Percentiles rank a stretch among this genome's conserved stretches.
These are phyloP conservation scores for Trichoderma atrobrunneum DNA, from an alignment of 2,329 filamentous ascomycete species.

Conservation along the genomic window DNA sequence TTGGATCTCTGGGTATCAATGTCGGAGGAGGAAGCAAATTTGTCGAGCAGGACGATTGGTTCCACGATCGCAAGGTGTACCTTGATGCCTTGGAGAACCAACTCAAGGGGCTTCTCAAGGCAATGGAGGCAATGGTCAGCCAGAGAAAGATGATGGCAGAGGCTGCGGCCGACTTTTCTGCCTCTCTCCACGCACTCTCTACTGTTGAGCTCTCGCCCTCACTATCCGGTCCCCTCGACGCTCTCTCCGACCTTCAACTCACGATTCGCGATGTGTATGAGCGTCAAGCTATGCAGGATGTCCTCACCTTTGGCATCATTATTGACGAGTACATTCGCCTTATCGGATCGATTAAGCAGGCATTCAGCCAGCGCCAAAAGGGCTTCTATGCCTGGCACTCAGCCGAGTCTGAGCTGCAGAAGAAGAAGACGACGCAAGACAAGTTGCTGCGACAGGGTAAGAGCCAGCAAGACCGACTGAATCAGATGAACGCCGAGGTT, in stretches of 20 bases:
- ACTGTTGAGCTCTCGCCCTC: slow-evolving; percentile 88
- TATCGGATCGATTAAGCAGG: slow-evolving; percentile 91
- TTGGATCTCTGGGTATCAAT: slow-evolving; percentile 77
- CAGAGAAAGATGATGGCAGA: slow-evolving; percentile 94
- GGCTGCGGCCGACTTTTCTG: slow-evolving; percentile 88
- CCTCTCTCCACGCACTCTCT: slow-evolving; percentile 86
- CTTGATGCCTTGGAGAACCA: slow-evolving; percentile 91
- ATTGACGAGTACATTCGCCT: slow-evolving; percentile 97
- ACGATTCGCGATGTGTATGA: slow-evolving; percentile 95
- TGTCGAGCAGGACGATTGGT: slow-evolving; percentile 98
- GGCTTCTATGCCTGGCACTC: slow-evolving; percentile 92
- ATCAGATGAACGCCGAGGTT: slow-evolving; percentile 88
- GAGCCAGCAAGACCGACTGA: slow-evolving; percentile 91
- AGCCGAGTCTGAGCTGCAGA: slow-evolving; percentile 85
- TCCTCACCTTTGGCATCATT: slow-evolving; percentile 93
- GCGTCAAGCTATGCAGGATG: slow-evolving; percentile 93
- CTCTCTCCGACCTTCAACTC: slow-evolving; percentile 87
- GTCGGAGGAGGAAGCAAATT: slow-evolving; percentile 82
- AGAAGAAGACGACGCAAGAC: slow-evolving; percentile 84
- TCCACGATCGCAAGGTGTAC: slow-evolving; percentile 93
- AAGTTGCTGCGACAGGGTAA: slow-evolving; percentile 94
- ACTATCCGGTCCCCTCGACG: slow-evolving; percentile 84
- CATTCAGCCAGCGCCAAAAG: slow-evolving; percentile 90
- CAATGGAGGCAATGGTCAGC: slow-evolving; percentile 86
- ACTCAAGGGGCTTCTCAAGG: slow-evolving; percentile 84